A percentile compares a stretch with the other conserved stretches of the same genome.
phyloP scores from a whole-genome alignment of 163 green algal species.

The Botryococcus braunii region DNA sequence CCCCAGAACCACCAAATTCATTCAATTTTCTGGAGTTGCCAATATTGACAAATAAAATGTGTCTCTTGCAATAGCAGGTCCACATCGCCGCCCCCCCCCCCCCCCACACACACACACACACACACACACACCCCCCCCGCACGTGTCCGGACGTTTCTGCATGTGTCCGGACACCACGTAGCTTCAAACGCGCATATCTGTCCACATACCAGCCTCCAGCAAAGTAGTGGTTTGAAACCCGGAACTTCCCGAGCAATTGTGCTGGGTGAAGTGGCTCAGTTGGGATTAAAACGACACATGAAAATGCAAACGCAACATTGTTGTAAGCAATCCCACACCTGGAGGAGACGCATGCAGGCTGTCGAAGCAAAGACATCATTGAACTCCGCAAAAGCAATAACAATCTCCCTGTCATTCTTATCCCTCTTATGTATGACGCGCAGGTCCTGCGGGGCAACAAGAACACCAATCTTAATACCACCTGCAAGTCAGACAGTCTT shows the following conservation, averaged over 20 bases:
- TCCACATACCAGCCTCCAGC: background rate
- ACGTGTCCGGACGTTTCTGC: too few species aligned
- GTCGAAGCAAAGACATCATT: background rate
- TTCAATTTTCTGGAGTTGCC: background rate
- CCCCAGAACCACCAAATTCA: background rate
- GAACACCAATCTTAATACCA: background rate
- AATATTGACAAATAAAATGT: background rate
- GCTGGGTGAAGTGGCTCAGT: background rate
- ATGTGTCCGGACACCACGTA: too few species aligned
- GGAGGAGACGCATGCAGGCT: background rate
- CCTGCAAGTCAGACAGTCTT: background rate
- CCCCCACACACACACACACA: too few species aligned
- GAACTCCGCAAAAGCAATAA: constrained; percentile 3
- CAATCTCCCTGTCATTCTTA: background rate
- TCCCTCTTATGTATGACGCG: constrained; percentile 2
- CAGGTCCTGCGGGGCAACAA: constrained; percentile 1
- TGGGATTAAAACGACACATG: background rate
- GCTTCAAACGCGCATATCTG: background rate
- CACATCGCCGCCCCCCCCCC: too few species aligned
- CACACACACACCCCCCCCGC: too few species aligned
- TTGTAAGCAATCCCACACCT: background rate
- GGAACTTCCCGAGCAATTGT: background rate
- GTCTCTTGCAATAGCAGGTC: background rate
- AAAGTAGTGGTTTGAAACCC: background rate
- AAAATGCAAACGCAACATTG: too few species aligned